Evolutionary conservation across 768 basidiomycete species (phyloP).

Genomic region (Boletus speciosus): DNA sequence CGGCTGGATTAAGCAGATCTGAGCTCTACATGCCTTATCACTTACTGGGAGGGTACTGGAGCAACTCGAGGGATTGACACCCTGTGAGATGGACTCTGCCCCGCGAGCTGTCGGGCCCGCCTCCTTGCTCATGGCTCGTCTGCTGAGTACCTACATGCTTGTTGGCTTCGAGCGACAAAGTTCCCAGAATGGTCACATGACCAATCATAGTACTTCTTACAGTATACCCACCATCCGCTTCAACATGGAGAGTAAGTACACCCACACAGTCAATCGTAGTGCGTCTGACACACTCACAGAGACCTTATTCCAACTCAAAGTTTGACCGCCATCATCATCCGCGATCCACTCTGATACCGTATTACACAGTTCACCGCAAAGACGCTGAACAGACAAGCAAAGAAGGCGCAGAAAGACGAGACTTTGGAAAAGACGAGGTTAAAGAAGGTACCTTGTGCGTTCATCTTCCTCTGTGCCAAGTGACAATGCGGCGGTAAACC

Average conservation of each 20-base stretch:
- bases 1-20: not conserved
- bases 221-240: conserved; percentile 1
- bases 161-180: not conserved
- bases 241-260: conserved; percentile 77
- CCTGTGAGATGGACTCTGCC: not conserved
- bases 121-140: conserved; percentile 2
- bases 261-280: not conserved
- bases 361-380: conserved; percentile 89
- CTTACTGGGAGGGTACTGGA: not conserved
- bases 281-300: conserved; percentile 47
- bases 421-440: conserved; percentile 79
- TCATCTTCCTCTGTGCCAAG: not conserved
- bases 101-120: not conserved
- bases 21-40: conserved; percentile 1
- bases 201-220: not conserved
- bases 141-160: not conserved
- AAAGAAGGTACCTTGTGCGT: conserved; percentile 70
- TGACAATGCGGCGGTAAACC: not conserved
- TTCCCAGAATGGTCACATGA: conserved; percentile 11
- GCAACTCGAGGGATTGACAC: too few species aligned
- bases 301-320: conserved; percentile 98
- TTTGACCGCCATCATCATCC: conserved; percentile 31
- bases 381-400: conserved; percentile 88
- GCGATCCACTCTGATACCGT: conserved; percentile 11
- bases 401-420: conserved; percentile 98